Conservation (phyloP, 2,329 filamentous ascomycete species). For the Pleoardoris graminearum region DNA sequence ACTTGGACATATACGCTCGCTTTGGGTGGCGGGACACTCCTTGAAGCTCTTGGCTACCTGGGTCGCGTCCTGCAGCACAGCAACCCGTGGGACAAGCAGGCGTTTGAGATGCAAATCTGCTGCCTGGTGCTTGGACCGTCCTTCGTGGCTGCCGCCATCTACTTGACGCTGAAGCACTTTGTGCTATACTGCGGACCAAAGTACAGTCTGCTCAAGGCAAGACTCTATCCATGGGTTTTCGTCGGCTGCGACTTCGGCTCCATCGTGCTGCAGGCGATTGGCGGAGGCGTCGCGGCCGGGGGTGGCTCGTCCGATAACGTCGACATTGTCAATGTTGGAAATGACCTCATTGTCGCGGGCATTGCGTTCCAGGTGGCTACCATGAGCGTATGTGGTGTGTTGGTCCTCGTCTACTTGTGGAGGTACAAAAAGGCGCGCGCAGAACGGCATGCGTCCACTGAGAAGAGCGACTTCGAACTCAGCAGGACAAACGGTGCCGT, state of each 20-base stretch:
- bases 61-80: conserved; percentile 57
- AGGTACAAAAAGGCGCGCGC: neutral
- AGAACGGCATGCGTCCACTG: neutral
- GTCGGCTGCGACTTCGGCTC: conserved; percentile 59
- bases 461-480: conserved; percentile 4
- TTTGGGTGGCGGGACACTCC: conserved; percentile 50
- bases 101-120: conserved; percentile 57
- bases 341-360: conserved; percentile 60
- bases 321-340: conserved; percentile 46
- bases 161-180: conserved; percentile 59
- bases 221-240: conserved; percentile 60
- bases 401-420: neutral
- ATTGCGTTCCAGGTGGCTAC: conserved; percentile 60
- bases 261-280: conserved; percentile 59
- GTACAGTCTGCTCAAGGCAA: conserved; percentile 24
- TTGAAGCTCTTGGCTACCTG: conserved; percentile 59
- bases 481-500: neutral
- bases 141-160: conserved; percentile 58
- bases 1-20: conserved; percentile 59
- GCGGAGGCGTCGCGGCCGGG: conserved; percentile 58
- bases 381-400: conserved; percentile 7
- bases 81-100: conserved; percentile 54
- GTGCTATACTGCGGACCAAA: conserved; percentile 55
- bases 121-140: conserved; percentile 60
- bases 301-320: conserved; percentile 41